Conservation (phyloP, 306 rosid genomes). For the Begonia loranthoides region DNA sequence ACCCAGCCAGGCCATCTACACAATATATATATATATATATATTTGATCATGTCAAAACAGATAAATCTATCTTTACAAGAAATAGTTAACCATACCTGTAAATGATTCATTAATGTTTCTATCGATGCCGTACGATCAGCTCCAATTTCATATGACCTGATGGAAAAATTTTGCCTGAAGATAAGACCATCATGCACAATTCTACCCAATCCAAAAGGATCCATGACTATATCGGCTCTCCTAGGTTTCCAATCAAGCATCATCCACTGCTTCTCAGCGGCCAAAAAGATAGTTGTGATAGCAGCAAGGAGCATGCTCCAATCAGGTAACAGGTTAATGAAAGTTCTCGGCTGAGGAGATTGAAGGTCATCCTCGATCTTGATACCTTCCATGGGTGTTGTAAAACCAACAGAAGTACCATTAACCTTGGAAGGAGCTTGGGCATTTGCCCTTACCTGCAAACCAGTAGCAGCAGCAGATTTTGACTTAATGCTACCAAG, state of each 20-base stretch:
- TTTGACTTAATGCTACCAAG: constrained; percentile 49
- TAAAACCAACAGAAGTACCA: constrained; percentile 50
- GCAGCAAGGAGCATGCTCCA: constrained; percentile 99
- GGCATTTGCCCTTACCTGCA: constrained; percentile 79
- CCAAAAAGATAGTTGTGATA: constrained; percentile 92
- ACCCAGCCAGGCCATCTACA: too few relatives aligned
- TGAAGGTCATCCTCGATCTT: constrained; percentile 45
- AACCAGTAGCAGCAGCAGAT: constrained; percentile 35
- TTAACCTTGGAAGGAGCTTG: constrained; percentile 87
- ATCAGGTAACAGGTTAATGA: constrained; percentile 91
- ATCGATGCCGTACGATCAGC: constrained; percentile 98
- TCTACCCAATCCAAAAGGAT: constrained; percentile 82
- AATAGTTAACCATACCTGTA: constrained; percentile 42
- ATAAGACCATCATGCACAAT: constrained; percentile 96
- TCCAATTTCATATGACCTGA: constrained; percentile 98
- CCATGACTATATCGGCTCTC: constrained; percentile 81
- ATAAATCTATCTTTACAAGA: too few relatives aligned
- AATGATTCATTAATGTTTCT: constrained; percentile 95
- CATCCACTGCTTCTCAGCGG: constrained; percentile 99
- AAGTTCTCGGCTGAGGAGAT: constrained; percentile 70
- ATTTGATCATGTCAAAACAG: too few relatives aligned
- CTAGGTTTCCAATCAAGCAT: constrained; percentile 99
- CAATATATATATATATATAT: too few relatives aligned
- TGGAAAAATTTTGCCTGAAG: constrained; percentile 81
- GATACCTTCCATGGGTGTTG: constrained; percentile 33